These are phyloP conservation scores for Luzula sylvatica DNA, from an alignment of 176 grass and related monocot genomes.

Conservation along the genomic window DNA sequence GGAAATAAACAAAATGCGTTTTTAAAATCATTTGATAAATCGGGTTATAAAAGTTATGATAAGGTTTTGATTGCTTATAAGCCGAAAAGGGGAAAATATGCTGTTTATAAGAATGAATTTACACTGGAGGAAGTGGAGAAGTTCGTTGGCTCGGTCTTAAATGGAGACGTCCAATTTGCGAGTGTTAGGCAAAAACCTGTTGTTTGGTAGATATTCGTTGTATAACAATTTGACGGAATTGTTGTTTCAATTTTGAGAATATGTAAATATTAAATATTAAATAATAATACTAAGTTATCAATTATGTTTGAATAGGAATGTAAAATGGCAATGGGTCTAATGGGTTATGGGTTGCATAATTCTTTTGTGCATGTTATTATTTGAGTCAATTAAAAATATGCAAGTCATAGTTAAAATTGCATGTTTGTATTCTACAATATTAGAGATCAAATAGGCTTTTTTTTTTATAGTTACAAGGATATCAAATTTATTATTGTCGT, in stretches of 20 bases:
- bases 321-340: too few species aligned
- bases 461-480: too few species aligned
- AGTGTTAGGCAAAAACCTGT: conserved; percentile 37
- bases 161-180: conserved; percentile 60
- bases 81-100: conserved; percentile 49
- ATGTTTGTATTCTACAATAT: too few species aligned
- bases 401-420: too few species aligned
- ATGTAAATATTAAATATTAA: conserved; percentile 10
- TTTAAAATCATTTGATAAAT: conserved; percentile 51
- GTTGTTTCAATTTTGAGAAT: conserved; percentile 5
- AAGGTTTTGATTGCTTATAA: conserved; percentile 73
- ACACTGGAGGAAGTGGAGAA: conserved; percentile 67
- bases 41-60: conserved; percentile 38
- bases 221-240: neutral
- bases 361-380: too few species aligned
- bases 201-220: conserved; percentile 28
- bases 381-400: too few species aligned
- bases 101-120: conserved; percentile 26
- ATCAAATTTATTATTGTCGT: too few species aligned
- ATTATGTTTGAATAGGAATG: too few species aligned
- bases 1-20: conserved; percentile 50
- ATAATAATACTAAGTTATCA: too few species aligned
- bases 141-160: conserved; percentile 64
- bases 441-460: too few species aligned
- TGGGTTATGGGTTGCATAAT: too few species aligned